phyloP scores from a whole-genome alignment of 306 rosid species.

The Pueraria montana region DNA sequence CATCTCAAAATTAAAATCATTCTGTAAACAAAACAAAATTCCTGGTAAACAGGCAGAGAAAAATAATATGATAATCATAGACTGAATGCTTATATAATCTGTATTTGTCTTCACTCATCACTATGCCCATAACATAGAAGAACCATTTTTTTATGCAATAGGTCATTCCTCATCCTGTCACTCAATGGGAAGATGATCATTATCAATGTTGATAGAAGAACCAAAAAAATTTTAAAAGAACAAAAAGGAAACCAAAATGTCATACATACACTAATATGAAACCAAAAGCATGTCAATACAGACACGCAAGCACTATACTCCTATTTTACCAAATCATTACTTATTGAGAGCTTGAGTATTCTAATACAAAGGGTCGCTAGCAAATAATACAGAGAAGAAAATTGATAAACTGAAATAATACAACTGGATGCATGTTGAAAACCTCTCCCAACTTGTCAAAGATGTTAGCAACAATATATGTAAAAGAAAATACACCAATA shows the following conservation, averaged over 20 bases:
- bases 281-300: conserved; percentile 5
- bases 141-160: conserved; percentile 8
- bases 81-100: conserved; percentile 7
- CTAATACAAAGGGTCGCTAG: neutral
- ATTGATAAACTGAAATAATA: conserved; percentile 20
- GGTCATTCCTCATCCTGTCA: conserved; percentile 3
- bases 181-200: conserved; percentile 14
- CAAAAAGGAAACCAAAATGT: neutral
- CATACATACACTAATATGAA: neutral
- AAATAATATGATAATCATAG: conserved; percentile 37
- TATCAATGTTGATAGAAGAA: conserved; percentile 3
- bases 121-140: conserved; percentile 3
- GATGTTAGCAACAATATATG: neutral
- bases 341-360: conserved; percentile 1
- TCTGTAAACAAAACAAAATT: conserved; percentile 61
- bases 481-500: conserved; percentile 3
- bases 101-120: neutral
- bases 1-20: conserved; percentile 86
- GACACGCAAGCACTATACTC: neutral
- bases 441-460: conserved; percentile 32
- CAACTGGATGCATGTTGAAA: conserved; percentile 5
- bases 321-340: neutral
- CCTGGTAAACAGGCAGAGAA: conserved; percentile 33
- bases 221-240: neutral
- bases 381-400: neutral